phyloP scores from a whole-genome alignment of 331 rosid genomes.

The Cydonia oblonga region DNA sequence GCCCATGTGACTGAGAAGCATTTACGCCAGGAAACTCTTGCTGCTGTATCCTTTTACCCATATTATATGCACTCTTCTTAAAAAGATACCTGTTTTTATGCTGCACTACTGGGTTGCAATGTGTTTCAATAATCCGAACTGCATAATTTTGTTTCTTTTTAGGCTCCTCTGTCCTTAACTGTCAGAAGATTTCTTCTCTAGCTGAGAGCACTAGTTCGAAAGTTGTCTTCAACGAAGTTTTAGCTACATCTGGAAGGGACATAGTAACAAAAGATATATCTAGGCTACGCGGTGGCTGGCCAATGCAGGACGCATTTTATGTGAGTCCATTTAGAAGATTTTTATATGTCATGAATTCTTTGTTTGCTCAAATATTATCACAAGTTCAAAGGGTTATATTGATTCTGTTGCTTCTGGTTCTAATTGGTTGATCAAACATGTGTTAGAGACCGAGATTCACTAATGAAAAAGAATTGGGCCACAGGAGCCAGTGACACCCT shows the following conservation, averaged over 20 bases:
- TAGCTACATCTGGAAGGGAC: constrained; percentile 87
- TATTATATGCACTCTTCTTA: neutral
- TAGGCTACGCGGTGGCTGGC: constrained; percentile 96
- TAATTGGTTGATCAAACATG: neutral
- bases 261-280: constrained; percentile 82
- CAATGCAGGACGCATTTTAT: constrained; percentile 91
- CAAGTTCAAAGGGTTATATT: neutral
- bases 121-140: neutral
- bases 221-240: constrained; percentile 79
- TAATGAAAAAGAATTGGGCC: too few species aligned
- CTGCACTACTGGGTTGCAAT: neutral
- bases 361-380: neutral
- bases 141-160: neutral
- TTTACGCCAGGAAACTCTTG: constrained; percentile 80
- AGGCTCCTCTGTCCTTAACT: constrained; percentile 37
- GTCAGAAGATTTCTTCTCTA: constrained; percentile 64
- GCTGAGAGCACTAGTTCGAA: constrained; percentile 84
- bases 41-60: constrained; percentile 74
- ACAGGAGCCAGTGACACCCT: too few species aligned
- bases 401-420: neutral
- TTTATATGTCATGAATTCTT: neutral
- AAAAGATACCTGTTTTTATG: neutral
- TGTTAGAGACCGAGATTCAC: too few species aligned
- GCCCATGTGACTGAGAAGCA: constrained; percentile 75
- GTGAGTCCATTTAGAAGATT: constrained; percentile 32